These are phyloP conservation scores for Podospora anserina DNA, from an alignment of 495 filamentous ascomycete species.

Conservation along the genomic window DNA sequence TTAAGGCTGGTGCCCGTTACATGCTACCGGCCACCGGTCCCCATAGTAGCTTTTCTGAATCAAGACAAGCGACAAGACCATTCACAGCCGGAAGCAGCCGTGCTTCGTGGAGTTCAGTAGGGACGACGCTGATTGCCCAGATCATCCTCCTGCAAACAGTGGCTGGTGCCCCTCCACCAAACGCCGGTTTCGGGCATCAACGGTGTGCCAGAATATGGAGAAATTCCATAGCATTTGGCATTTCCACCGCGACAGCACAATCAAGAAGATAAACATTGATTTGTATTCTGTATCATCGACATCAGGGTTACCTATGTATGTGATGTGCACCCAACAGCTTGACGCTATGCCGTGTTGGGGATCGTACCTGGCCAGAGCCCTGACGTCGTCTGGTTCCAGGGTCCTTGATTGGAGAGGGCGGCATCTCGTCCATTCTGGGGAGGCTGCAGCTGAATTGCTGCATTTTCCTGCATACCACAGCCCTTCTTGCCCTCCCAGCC, in stretches of 20 bases:
- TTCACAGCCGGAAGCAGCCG: background rate
- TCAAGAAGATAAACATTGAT: background rate
- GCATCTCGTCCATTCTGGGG: too few relatives aligned
- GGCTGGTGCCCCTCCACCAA: background rate
- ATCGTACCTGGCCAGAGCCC: conserved; percentile 21
- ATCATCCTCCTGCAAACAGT: background rate
- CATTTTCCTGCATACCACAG: background rate
- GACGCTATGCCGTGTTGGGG: background rate
- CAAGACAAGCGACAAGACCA: background rate
- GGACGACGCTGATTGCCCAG: background rate
- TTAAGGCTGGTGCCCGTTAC: background rate
- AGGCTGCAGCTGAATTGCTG: background rate
- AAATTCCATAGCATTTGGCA: background rate
- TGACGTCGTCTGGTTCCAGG: conserved; percentile 28
- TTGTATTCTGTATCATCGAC: too few relatives aligned
- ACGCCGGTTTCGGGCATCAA: background rate
- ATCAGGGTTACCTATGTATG: background rate
- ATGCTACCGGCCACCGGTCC: background rate
- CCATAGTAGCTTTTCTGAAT: background rate
- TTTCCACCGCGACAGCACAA: background rate
- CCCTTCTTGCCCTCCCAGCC: background rate
- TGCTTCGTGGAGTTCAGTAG: too few relatives aligned
- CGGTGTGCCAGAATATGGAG: background rate
- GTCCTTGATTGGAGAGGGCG: background rate
- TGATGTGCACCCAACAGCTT: background rate